A percentile compares a stretch with the other conserved stretches of the same genome.
Conservation (phyloP, 805 yeast genomes). For the Candida bentonensis region DNA sequence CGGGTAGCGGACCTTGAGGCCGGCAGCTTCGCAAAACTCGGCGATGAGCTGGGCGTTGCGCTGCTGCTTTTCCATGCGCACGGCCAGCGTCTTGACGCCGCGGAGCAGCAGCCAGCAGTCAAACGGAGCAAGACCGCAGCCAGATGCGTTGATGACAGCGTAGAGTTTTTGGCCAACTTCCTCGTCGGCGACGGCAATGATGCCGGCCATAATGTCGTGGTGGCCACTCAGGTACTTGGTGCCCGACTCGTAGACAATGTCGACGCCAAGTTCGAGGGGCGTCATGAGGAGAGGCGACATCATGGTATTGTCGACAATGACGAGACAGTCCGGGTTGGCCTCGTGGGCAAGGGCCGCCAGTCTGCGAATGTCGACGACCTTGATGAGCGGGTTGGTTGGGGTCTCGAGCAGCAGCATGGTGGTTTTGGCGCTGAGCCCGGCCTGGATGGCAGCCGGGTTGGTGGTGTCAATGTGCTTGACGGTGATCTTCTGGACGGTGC, state of each 20-base stretch:
- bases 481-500: conserved; percentile 46
- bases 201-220: conserved; percentile 95
- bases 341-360: conserved; percentile 55
- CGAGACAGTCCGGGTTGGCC: conserved; percentile 54
- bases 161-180: conserved; percentile 55
- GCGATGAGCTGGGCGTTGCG: conserved; percentile 65
- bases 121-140: conserved; percentile 84
- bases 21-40: conserved; percentile 49
- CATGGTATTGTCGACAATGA: conserved; percentile 93
- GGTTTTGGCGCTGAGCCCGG: conserved; percentile 43
- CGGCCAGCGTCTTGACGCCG: conserved; percentile 78
- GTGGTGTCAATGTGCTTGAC: conserved; percentile 78
- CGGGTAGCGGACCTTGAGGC: conserved; percentile 73
- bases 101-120: conserved; percentile 83
- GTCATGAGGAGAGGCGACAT: conserved; percentile 81
- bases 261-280: conserved; percentile 78
- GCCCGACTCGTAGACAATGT: conserved; percentile 86
- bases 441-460: conserved; percentile 42
- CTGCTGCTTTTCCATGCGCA: conserved; percentile 82
- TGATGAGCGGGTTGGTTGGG: conserved; percentile 88
- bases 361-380: conserved; percentile 65
- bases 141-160: conserved; percentile 76
- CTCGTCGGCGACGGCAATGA: conserved; percentile 53
- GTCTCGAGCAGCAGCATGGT: conserved; percentile 73
- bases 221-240: conserved; percentile 90